Conservation (phyloP, 768 basidiomycete genomes). For the Auricularia auricula-judae region DNA sequence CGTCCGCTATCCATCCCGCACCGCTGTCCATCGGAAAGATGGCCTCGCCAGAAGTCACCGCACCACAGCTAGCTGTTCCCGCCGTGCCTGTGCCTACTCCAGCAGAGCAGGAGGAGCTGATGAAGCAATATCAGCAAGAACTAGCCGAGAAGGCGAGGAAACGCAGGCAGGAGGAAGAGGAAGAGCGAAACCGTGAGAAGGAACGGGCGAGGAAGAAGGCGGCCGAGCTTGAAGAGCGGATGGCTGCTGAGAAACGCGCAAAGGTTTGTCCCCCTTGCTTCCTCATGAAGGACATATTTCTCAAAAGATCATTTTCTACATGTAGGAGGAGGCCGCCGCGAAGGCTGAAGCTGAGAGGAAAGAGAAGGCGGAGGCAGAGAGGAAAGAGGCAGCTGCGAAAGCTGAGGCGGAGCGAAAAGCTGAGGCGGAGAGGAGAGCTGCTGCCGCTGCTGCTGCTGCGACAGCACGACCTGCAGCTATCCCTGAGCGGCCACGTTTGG, state of each 20-base stretch:
- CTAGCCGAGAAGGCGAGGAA: conserved; percentile 77
- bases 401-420: conserved; percentile 6
- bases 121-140: conserved; percentile 48
- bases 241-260: conserved; percentile 8
- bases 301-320: too few species aligned
- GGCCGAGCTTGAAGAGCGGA: conserved; percentile 17
- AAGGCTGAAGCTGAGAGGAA: conserved; percentile 7
- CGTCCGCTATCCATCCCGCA: background rate
- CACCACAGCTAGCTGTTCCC: conserved; percentile 41
- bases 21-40: background rate
- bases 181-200: conserved; percentile 65
- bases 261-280: conserved; percentile 1
- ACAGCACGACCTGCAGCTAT: background rate
- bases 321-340: conserved; percentile 8
- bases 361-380: conserved; percentile 9
- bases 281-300: background rate
- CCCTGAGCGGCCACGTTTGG: background rate
- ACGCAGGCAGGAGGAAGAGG: conserved; percentile 73
- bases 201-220: conserved; percentile 74
- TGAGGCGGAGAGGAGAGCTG: conserved; percentile 5
- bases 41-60: background rate
- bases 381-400: conserved; percentile 8
- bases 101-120: conserved; percentile 15
- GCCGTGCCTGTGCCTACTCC: conserved; percentile 1
- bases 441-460: background rate